A percentile compares a stretch with the other conserved stretches of the same genome.
Evolutionary conservation across 2,329 filamentous ascomycete species (phyloP).

Genomic region (Epichloe amarillans): DNA sequence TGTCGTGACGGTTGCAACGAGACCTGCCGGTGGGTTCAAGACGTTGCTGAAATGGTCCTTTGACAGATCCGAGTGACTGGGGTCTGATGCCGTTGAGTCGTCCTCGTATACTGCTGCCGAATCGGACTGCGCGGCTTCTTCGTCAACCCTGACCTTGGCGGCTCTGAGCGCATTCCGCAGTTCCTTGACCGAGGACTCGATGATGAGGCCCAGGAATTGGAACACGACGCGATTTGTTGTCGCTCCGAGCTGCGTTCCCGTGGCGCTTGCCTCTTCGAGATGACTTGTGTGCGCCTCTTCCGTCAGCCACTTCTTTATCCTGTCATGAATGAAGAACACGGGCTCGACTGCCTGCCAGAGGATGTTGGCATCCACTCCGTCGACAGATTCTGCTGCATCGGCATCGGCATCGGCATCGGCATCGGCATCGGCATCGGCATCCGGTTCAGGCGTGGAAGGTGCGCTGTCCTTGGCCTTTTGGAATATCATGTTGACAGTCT

Average conservation of each 20-base stretch:
- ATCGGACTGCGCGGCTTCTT: constrained; percentile 34
- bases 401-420: constrained; percentile 3
- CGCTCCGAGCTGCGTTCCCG: constrained; percentile 30
- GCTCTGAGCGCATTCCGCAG: constrained; percentile 59
- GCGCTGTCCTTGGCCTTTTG: constrained; percentile 13
- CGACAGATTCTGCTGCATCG: not conserved
- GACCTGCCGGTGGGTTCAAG: constrained; percentile 25
- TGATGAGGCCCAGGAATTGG: constrained; percentile 72
- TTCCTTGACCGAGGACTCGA: constrained; percentile 74
- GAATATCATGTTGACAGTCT: constrained; percentile 14
- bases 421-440: constrained; percentile 1
- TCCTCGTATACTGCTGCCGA: constrained; percentile 51
- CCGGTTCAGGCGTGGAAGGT: constrained; percentile 7
- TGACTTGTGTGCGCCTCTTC: constrained; percentile 42
- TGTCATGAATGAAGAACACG: constrained; percentile 49
- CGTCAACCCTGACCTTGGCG: constrained; percentile 16
- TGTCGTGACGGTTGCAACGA: constrained; percentile 16
- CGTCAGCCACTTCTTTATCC: constrained; percentile 41
- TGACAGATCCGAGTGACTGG: constrained; percentile 65
- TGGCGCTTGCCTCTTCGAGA: constrained; percentile 7
- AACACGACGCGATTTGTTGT: constrained; percentile 85
- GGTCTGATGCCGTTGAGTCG: constrained; percentile 57
- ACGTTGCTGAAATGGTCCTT: constrained; percentile 70
- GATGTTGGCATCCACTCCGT: constrained; percentile 23
- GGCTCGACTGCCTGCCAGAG: constrained; percentile 74